Percentiles rank a stretch among this genome's conserved stretches.
These are phyloP conservation scores for Ophiostoma fasciatum DNA, from an alignment of 2,329 filamentous ascomycete species.

Conservation along the genomic window DNA sequence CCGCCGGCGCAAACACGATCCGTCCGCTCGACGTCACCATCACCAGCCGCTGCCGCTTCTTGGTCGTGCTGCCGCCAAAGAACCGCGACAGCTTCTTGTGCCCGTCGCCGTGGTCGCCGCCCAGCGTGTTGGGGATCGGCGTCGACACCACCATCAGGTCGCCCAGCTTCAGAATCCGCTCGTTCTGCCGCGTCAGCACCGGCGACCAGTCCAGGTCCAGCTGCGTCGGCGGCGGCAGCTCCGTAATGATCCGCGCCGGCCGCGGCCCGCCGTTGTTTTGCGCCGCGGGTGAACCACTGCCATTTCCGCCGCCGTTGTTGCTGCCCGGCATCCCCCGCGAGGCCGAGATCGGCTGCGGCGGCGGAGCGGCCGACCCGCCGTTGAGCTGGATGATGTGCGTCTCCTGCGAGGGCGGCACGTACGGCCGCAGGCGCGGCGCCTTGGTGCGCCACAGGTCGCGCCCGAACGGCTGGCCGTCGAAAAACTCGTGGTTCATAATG, in stretches of 20 bases:
- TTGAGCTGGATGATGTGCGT: slow-evolving; percentile 62
- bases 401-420: slow-evolving; percentile 62
- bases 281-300: slow-evolving; percentile 10
- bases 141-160: slow-evolving; percentile 76
- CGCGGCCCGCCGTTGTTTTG: slow-evolving; percentile 34
- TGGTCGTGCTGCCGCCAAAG: slow-evolving; percentile 79
- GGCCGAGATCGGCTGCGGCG: slow-evolving; percentile 16
- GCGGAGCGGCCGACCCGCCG: slow-evolving; percentile 22
- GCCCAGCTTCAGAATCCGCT: slow-evolving; percentile 85
- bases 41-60: slow-evolving; percentile 84
- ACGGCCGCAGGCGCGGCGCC: slow-evolving; percentile 73
- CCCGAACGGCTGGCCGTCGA: slow-evolving; percentile 74
- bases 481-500: slow-evolving; percentile 93
- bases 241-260: slow-evolving; percentile 75
- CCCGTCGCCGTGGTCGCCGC: slow-evolving; percentile 51
- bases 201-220: slow-evolving; percentile 98
- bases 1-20: slow-evolving; percentile 77
- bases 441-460: slow-evolving; percentile 78
- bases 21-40: slow-evolving; percentile 89
- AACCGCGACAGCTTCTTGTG: slow-evolving; percentile 89
- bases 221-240: slow-evolving; percentile 90
- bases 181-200: slow-evolving; percentile 77
- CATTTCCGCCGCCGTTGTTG: not conserved
- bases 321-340: slow-evolving; percentile 17
- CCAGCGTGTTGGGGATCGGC: slow-evolving; percentile 59